These are phyloP conservation scores for Jacaranda copaia DNA, from an alignment of 257 asterid species.

Conservation along the genomic window DNA sequence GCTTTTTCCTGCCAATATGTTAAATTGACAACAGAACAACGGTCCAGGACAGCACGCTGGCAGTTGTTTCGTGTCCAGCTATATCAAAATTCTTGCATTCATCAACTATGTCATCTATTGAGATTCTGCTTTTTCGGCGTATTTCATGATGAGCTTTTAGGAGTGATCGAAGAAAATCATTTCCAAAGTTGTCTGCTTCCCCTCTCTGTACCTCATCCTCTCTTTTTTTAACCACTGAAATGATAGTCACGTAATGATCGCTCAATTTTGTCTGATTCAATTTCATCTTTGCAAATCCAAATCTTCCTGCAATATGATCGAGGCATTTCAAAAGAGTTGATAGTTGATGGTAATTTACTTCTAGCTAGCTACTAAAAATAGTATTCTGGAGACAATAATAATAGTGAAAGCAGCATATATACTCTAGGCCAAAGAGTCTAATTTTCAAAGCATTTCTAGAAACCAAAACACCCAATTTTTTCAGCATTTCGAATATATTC, in stretches of 20 bases:
- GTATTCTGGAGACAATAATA: neutral
- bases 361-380: no score
- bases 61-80: constrained; percentile 57
- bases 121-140: no score
- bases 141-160: no score
- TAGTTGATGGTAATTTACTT: no score
- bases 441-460: constrained; percentile 21
- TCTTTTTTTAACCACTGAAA: constrained; percentile 44
- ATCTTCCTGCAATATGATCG: constrained; percentile 43
- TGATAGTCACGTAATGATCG: constrained; percentile 40
- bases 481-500: constrained; percentile 52
- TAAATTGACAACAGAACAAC: constrained; percentile 45
- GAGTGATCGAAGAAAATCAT: no score
- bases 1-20: constrained; percentile 65
- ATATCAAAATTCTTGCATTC: constrained; percentile 57
- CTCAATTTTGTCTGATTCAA: constrained; percentile 51
- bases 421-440: constrained; percentile 37
- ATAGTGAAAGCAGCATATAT: neutral
- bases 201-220: constrained; percentile 37
- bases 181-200: constrained; percentile 11
- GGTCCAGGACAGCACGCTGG: constrained; percentile 45
- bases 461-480: constrained; percentile 29
- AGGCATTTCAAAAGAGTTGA: neutral
- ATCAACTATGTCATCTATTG: constrained; percentile 25
- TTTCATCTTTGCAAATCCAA: constrained; percentile 42